These are phyloP conservation scores for Rhodamnia rubescens DNA, from an alignment of 345 rosid species.

Conservation along the genomic window DNA sequence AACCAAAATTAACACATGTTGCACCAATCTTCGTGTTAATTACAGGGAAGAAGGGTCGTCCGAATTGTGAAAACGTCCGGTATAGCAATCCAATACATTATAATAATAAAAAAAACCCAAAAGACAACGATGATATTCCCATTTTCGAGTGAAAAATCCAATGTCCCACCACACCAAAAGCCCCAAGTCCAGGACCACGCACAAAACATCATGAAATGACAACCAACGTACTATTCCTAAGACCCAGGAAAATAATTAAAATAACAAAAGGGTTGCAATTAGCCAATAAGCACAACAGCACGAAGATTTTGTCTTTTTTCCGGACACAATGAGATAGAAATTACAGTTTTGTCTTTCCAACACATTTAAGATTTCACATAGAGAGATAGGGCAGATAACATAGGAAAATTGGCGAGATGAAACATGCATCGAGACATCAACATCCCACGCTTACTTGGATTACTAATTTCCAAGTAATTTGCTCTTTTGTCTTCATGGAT, in stretches of 20 bases:
- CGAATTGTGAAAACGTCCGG: background rate
- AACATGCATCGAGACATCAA: constrained; percentile 19
- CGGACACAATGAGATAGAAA: background rate
- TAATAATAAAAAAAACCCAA: background rate
- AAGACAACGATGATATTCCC: background rate
- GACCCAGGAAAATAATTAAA: background rate
- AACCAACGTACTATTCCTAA: background rate
- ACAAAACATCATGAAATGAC: background rate
- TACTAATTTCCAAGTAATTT: constrained; percentile 3
- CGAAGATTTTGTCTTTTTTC: background rate
- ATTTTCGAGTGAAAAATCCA: background rate
- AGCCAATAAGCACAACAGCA: background rate
- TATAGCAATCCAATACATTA: background rate
- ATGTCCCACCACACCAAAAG: background rate
- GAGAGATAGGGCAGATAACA: background rate
- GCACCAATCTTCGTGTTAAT: background rate
- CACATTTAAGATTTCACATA: background rate
- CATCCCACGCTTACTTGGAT: constrained; percentile 21
- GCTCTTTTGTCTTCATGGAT: constrained; percentile 3
- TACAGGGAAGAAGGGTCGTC: background rate
- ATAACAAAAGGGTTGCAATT: background rate
- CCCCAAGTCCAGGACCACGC: background rate
- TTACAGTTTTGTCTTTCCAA: background rate
- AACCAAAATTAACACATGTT: background rate
- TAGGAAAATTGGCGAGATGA: background rate